These are phyloP conservation scores for Vitis riparia DNA, from an alignment of 164 flowering plant species.

Conservation along the genomic window DNA sequence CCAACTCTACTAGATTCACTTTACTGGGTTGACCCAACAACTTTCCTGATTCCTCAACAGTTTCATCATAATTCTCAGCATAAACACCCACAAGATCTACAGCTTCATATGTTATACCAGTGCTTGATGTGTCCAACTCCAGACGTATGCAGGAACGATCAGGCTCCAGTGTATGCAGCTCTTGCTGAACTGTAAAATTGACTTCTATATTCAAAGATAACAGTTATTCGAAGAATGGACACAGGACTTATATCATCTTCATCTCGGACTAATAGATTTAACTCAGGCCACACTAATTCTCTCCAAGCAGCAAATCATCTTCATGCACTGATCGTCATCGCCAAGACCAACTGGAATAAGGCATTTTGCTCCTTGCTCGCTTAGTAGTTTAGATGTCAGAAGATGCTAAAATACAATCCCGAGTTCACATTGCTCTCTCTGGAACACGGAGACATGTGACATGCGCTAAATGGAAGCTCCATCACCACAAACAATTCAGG, in stretches of 20 bases:
- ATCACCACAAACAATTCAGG: too few relatives aligned
- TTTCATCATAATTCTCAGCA: too few relatives aligned
- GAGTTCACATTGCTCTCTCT: too few relatives aligned
- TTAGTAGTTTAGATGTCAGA: slow-evolving; percentile 32
- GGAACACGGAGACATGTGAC: too few relatives aligned
- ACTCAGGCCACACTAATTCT: slow-evolving; percentile 79
- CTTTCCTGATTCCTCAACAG: too few relatives aligned
- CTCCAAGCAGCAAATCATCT: slow-evolving; percentile 91
- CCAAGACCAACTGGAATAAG: slow-evolving; percentile 66
- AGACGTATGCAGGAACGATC: slow-evolving; percentile 91
- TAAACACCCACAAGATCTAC: too few relatives aligned
- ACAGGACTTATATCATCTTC: slow-evolving; percentile 57
- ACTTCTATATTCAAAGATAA: slow-evolving; percentile 69
- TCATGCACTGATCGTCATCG: slow-evolving; percentile 89
- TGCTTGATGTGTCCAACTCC: slow-evolving; percentile 80
- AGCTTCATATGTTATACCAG: slow-evolving; percentile 64
- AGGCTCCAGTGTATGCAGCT: slow-evolving; percentile 84
- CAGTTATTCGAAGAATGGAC: slow-evolving; percentile 76
- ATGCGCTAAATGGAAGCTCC: too few relatives aligned
- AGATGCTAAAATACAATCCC: too few relatives aligned
- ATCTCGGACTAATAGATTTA: slow-evolving; percentile 64
- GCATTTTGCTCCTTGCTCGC: slow-evolving; percentile 65
- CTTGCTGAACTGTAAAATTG: slow-evolving; percentile 70
- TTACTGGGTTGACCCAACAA: slow-evolving; percentile 71
- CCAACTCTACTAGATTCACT: slow-evolving; percentile 87